Evolutionary conservation across 805 yeast genomes (phyloP).

Genomic region (Zygoascus flipseniorum): DNA sequence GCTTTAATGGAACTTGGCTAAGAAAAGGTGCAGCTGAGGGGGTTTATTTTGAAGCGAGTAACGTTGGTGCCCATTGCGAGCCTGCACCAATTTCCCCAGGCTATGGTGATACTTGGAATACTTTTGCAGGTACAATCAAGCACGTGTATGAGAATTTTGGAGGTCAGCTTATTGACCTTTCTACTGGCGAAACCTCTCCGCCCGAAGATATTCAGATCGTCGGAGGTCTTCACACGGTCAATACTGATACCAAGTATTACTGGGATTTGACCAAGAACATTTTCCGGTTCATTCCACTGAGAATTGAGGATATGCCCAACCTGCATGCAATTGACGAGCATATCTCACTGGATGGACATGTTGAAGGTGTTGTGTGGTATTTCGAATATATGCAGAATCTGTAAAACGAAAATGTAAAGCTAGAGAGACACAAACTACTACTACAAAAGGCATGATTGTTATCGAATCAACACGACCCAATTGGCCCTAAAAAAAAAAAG

Average conservation of each 20-base stretch:
- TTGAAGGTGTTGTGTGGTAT: constrained; percentile 29
- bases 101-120: constrained; percentile 38
- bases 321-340: constrained; percentile 61
- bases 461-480: no score
- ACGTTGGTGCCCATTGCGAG: constrained; percentile 26
- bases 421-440: no score
- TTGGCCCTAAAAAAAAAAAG: no score
- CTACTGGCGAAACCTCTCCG: constrained; percentile 21
- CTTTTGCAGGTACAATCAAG: constrained; percentile 54
- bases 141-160: constrained; percentile 51
- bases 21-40: background rate
- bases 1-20: constrained; percentile 22
- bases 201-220: constrained; percentile 37
- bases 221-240: constrained; percentile 57
- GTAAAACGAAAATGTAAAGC: background rate
- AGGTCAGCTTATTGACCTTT: constrained; percentile 15
- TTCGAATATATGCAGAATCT: constrained; percentile 22
- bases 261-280: constrained; percentile 56
- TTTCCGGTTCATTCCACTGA: constrained; percentile 38
- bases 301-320: constrained; percentile 21
- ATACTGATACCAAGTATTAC: constrained; percentile 62
- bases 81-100: constrained; percentile 50
- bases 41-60: constrained; percentile 6
- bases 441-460: no score
- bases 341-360: constrained; percentile 46